Base-by-base conservation (phyloP, 495 filamentous ascomycete species). In the Ramalina peruviana region DNA sequence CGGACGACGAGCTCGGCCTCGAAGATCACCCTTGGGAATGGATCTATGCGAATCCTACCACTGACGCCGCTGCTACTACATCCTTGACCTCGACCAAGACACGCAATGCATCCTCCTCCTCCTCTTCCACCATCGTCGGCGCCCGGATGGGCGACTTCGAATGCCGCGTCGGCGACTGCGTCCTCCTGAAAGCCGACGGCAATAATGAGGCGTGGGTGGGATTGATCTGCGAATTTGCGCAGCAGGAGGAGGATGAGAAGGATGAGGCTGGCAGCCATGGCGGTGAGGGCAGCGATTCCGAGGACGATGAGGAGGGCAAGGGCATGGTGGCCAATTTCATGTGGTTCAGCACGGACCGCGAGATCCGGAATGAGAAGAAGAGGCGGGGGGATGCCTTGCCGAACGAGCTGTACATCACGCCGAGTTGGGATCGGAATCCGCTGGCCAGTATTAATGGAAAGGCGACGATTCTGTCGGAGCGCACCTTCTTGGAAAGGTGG, bases 1-100 rank as follows among this genome's bases (percentile, higher is more conserved):
- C 87, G 12, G 90, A 96, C 67, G 88, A 95, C 56, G 90, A 95
- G 60, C 72, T 93, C 10, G 88, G 87, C 17, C 68, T 78, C 16
- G 87, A 92, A 48, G 87, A 94, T 63, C 69, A 73, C 39, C 86
- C 88, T 1, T 98, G 92, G 92, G 80, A 93, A 61, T 98, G 89
- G 90, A 80, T 96, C 26, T 92, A 92, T 65, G 71, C 71, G 26
- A 15, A 37, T 16, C 37, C 45, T 12, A 27, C 45, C 26, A 6
- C 45, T 36, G 54, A 65, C 4, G 16, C 45, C 26, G 6, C 44
- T 26, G 54, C 65, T 3, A 54, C 55, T 19, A 49, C 61, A 16
- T 58, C 64, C 6, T 46, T 56, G 6, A 53, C 62, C 3, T 47
- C 59, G 1, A 42, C 59, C 11, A 25, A 23, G 21, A 36, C 20